phyloP scores from a whole-genome alignment of 257 asterid species.

The Rauvolfia tetraphylla region DNA sequence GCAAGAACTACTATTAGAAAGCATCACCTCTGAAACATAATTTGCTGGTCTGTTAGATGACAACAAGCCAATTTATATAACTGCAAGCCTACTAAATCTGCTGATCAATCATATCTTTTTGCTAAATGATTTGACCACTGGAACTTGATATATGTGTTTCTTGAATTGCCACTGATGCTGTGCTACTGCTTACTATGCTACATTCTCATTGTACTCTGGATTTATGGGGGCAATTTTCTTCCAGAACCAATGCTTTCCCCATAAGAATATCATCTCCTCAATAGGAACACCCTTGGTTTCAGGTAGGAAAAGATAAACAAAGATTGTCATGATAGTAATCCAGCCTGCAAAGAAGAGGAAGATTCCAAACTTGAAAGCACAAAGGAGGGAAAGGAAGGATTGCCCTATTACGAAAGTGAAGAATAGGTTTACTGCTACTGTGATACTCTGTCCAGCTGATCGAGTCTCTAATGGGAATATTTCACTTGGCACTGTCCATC shows the following conservation, averaged over 20 bases:
- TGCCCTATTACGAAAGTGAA: slow-evolving; percentile 77
- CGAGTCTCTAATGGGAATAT: slow-evolving; percentile 75
- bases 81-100: background rate
- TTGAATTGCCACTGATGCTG: background rate
- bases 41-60: background rate
- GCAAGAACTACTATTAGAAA: no score
- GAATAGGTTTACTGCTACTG: slow-evolving; percentile 72
- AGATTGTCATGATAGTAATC: slow-evolving; percentile 67
- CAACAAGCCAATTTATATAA: background rate
- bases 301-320: slow-evolving; percentile 68
- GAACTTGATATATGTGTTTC: background rate
- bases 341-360: slow-evolving; percentile 82
- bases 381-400: slow-evolving; percentile 61
- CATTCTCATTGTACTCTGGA: slow-evolving; percentile 3
- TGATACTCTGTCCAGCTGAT: slow-evolving; percentile 90
- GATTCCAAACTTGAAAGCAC: slow-evolving; percentile 75
- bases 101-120: background rate
- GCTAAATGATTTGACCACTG: background rate
- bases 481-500: slow-evolving; percentile 97
- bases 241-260: slow-evolving; percentile 92
- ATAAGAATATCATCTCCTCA: slow-evolving; percentile 66
- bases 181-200: background rate
- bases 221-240: slow-evolving; percentile 36
- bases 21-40: no score
- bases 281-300: slow-evolving; percentile 88